A percentile compares a stretch with the other conserved stretches of the same genome.
Evolutionary conservation across 2,329 filamentous ascomycete genomes (phyloP).

Genomic region (Fusarium siculi): DNA sequence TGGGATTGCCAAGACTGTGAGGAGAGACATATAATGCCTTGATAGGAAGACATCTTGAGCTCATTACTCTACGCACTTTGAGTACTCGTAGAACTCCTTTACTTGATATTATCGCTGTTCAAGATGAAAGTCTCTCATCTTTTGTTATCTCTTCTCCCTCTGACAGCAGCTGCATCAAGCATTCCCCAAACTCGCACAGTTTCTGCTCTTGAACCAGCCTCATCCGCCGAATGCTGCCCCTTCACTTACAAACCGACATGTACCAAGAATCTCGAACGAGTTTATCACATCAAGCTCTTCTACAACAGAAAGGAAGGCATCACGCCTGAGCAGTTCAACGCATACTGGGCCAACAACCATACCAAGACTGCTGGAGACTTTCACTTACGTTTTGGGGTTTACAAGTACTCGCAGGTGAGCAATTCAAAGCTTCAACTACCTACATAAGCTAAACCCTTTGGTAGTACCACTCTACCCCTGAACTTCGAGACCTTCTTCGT

Average conservation of each 20-base stretch:
- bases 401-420: slow-evolving; percentile 4
- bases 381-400: not conserved
- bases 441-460: fast-evolving
- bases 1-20: not conserved
- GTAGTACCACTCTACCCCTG: not conserved
- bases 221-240: not conserved
- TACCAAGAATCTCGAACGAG: slow-evolving; percentile 2
- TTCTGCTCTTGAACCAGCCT: not conserved
- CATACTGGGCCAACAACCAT: slow-evolving; percentile 16
- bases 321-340: not conserved
- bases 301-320: slow-evolving; percentile 1
- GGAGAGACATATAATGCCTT: not conserved
- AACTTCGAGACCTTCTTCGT: not conserved
- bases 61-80: fast-evolving
- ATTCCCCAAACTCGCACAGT: not conserved
- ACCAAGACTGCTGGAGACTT: slow-evolving; percentile 12
- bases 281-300: slow-evolving; percentile 10
- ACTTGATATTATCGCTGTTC: fast-evolving
- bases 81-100: fast-evolving
- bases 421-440: fast-evolving
- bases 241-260: slow-evolving; percentile 12
- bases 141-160: not conserved
- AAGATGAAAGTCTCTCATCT: not conserved
- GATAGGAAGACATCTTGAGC: fast-evolving
- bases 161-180: not conserved